Evolutionary conservation across 1,284 basidiomycete species (phyloP), one percentile per base, ranked within the genome.

Genomic region (Naganishia sp.): DNA sequence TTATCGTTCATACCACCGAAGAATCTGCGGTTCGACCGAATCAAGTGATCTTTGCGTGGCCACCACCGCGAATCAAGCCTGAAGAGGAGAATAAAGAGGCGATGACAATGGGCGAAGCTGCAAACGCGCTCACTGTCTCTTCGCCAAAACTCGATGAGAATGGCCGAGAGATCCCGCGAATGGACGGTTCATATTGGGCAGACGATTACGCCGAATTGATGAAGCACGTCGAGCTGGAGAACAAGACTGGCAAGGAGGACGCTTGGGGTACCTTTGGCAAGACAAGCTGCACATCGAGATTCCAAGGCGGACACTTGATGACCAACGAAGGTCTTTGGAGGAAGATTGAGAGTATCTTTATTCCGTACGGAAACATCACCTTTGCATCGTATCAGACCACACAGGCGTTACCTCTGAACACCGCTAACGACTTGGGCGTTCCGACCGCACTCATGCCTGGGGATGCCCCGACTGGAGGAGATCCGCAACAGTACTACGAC

Each of bases 211-310:
- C 89, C 59, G 86, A 85, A 71, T 84, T 96, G 61, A 90, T 90
- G 56, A 86, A 88, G 66, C 87, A 88, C 63, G 89, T 94, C 31
- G 84, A 89, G 75, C 72, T 21, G 61, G 74, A 42, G 70, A 75
- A 33, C 72, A 77, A 2, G 87, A 84, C 70, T 87, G 89, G 74
- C 87, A 89, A 49, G 89, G 63, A 63, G 49, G 55, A 65, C 31
- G 63, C 66, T 2, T 68, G 67, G 67, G 64, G 67, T 4, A 53
- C 60, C 10, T 63, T 61, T 46, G 64, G 64, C 11, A 60, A 90
- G 79, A 97, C 94, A 55, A 94, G 88, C 80, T 99, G 94, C 78
- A 97, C 94, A 67, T 86, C 91, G 73, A 85, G 95, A 68, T 96
- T 90, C 82, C 88, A 90, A 75, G 89, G 90, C 53, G 85, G 86